Percentiles rank a stretch among this genome's conserved stretches.
Evolutionary conservation across 2,329 filamentous ascomycete species (phyloP).

Genomic region (Nemania abortiva): DNA sequence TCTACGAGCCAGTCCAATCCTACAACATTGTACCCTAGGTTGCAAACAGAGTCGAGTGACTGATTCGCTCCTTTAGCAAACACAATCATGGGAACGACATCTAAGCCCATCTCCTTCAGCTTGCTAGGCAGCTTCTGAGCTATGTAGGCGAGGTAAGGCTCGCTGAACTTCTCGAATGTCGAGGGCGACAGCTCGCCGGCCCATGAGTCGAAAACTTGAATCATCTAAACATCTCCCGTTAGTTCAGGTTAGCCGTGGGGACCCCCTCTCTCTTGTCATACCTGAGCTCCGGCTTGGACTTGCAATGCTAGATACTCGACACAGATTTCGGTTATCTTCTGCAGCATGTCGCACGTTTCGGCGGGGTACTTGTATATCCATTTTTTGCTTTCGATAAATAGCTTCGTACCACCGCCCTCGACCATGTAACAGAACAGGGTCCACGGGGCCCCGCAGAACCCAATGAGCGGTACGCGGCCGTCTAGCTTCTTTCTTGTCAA

Average conservation of each 20-base stretch:
- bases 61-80: conserved; percentile 99
- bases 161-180: conserved; percentile 85
- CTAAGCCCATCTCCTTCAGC: conserved; percentile 78
- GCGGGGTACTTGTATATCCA: conserved; percentile 94
- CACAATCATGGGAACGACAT: conserved; percentile 93
- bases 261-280: conserved; percentile 47
- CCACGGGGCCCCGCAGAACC: conserved; percentile 97
- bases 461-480: conserved; percentile 91
- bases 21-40: conserved; percentile 92
- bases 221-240: conserved; percentile 64
- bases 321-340: conserved; percentile 94
- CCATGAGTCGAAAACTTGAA: conserved; percentile 99
- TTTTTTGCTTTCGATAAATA: conserved; percentile 94
- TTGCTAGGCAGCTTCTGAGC: conserved; percentile 81
- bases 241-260: not conserved
- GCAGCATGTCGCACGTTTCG: conserved; percentile 82
- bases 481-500: conserved; percentile 88
- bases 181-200: conserved; percentile 90
- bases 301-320: conserved; percentile 94
- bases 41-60: conserved; percentile 86
- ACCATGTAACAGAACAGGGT: conserved; percentile 99
- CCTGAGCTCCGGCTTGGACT: conserved; percentile 92
- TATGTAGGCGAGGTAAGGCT: conserved; percentile 89
- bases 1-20: conserved; percentile 96
- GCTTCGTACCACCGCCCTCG: conserved; percentile 93